Percentiles rank a stretch among this genome's conserved stretches.
Evolutionary conservation across 2,329 filamentous ascomycete genomes (phyloP).

Genomic region (Knufia fluminis): DNA sequence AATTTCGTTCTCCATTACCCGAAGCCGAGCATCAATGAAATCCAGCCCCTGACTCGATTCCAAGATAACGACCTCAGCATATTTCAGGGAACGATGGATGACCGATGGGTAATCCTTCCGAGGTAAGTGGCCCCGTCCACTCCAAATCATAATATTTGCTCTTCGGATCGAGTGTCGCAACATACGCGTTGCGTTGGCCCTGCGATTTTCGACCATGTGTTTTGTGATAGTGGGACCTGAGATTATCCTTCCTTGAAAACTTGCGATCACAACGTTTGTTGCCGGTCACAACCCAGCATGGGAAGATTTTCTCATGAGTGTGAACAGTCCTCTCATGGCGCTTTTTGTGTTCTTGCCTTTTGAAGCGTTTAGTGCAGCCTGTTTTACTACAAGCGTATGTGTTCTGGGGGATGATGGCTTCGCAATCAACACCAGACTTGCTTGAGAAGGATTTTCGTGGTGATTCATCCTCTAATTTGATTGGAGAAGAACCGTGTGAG

Average conservation of each 20-base stretch:
- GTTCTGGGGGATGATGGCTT: slow-evolving; percentile 19
- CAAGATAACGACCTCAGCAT: background rate
- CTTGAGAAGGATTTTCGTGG: slow-evolving; percentile 5
- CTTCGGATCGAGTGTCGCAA: slow-evolving; percentile 36
- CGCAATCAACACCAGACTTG: slow-evolving; percentile 19
- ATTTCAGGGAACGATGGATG: slow-evolving; percentile 1
- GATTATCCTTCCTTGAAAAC: slow-evolving; percentile 38
- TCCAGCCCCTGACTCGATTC: too few relatives aligned
- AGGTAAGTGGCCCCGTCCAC: slow-evolving; percentile 35
- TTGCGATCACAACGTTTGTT: slow-evolving; percentile 28
- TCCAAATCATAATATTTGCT: slow-evolving; percentile 36
- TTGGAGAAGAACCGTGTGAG: background rate
- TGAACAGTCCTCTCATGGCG: slow-evolving; percentile 41
- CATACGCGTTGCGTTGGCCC: slow-evolving; percentile 37
- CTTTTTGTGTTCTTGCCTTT: slow-evolving; percentile 42
- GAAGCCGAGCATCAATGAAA: too few relatives aligned
- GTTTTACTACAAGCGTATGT: slow-evolving; percentile 32
- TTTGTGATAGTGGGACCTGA: slow-evolving; percentile 38
- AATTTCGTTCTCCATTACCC: too few relatives aligned
- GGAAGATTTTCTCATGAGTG: slow-evolving; percentile 31
- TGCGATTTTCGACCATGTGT: slow-evolving; percentile 36
- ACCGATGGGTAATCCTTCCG: slow-evolving; percentile 33
- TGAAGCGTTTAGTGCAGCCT: slow-evolving; percentile 36
- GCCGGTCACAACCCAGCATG: slow-evolving; percentile 35
- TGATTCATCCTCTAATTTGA: slow-evolving; percentile 8